Evolutionary conservation across 2,329 filamentous ascomycete genomes (phyloP).

Genomic region (Zasmidium cellare): DNA sequence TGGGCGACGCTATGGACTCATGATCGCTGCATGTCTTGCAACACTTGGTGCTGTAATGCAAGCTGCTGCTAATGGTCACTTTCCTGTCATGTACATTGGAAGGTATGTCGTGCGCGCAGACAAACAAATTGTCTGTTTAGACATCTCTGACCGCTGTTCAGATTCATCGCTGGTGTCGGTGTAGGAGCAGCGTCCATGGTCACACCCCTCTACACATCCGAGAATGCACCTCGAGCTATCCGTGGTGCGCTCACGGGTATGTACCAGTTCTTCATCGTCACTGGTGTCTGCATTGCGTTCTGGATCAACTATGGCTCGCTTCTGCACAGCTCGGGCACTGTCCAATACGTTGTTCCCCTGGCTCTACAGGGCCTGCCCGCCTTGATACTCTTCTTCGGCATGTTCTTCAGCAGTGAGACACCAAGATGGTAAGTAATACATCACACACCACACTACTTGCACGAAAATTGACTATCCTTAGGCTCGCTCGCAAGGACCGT

Average conservation of each 20-base stretch:
- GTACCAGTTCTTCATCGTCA: slow-evolving; percentile 59
- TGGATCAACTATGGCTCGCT: slow-evolving; percentile 56
- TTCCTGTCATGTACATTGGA: slow-evolving; percentile 22
- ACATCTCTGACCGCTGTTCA: slow-evolving; percentile 17
- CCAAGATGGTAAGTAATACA: slow-evolving; percentile 11
- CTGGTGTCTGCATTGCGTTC: slow-evolving; percentile 17
- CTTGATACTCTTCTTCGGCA: slow-evolving; percentile 60
- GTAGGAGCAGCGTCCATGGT: slow-evolving; percentile 48
- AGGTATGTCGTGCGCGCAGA: slow-evolving; percentile 32
- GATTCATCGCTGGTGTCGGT: slow-evolving; percentile 57
- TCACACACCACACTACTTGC: slow-evolving; percentile 25
- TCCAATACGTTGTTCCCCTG: slow-evolving; percentile 57
- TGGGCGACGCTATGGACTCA: slow-evolving; percentile 70
- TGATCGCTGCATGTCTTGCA: slow-evolving; percentile 59
- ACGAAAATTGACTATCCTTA: slow-evolving; percentile 50
- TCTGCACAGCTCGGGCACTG: slow-evolving; percentile 47
- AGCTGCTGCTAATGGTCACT: slow-evolving; percentile 53
- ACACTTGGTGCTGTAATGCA: slow-evolving; percentile 72
- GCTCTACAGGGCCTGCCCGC: slow-evolving; percentile 66
- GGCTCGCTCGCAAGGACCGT: slow-evolving; percentile 66
- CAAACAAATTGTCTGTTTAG: not conserved
- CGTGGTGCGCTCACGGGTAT: slow-evolving; percentile 61
- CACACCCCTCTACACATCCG: slow-evolving; percentile 59
- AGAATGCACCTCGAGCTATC: slow-evolving; percentile 41
- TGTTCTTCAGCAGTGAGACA: slow-evolving; percentile 54